These are phyloP conservation scores for Cyberlindnera nakhonratchasimensis DNA, from an alignment of 805 yeast genomes.

Conservation along the genomic window DNA sequence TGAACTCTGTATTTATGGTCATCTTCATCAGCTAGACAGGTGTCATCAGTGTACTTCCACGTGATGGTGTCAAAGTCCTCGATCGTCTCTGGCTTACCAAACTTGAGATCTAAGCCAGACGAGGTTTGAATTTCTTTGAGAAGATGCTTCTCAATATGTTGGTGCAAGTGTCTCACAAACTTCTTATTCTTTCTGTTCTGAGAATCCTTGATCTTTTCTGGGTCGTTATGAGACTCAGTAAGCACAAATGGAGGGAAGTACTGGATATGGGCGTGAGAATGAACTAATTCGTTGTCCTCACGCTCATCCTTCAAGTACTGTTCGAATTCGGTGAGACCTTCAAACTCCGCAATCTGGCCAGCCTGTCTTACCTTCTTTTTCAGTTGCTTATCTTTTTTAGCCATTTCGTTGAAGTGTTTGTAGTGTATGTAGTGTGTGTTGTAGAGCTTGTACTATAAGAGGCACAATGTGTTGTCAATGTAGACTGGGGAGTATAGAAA, in stretches of 20 bases:
- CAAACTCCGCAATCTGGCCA: constrained; percentile 42
- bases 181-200: constrained; percentile 69
- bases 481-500: not conserved
- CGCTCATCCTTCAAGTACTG: constrained; percentile 65
- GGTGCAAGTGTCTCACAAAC: constrained; percentile 70
- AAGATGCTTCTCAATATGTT: constrained; percentile 69
- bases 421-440: constrained; percentile 3
- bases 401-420: constrained; percentile 9
- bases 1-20: constrained; percentile 66
- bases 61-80: constrained; percentile 46
- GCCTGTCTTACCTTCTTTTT: constrained; percentile 20
- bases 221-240: constrained; percentile 62
- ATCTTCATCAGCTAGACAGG: constrained; percentile 33
- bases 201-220: constrained; percentile 68
- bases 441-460: not conserved
- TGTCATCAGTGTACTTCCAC: constrained; percentile 66
- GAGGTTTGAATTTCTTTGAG: constrained; percentile 60
- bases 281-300: constrained; percentile 72
- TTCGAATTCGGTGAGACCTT: constrained; percentile 60
- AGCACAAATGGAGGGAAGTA: constrained; percentile 75
- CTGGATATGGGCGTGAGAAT: constrained; percentile 60
- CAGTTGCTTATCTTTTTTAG: constrained; percentile 21
- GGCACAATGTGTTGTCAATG: not conserved
- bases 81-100: constrained; percentile 46
- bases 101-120: constrained; percentile 52